These are phyloP conservation scores for Peronospora belbahrii DNA, from an alignment of 352 stramenopile species.

Conservation along the genomic window DNA sequence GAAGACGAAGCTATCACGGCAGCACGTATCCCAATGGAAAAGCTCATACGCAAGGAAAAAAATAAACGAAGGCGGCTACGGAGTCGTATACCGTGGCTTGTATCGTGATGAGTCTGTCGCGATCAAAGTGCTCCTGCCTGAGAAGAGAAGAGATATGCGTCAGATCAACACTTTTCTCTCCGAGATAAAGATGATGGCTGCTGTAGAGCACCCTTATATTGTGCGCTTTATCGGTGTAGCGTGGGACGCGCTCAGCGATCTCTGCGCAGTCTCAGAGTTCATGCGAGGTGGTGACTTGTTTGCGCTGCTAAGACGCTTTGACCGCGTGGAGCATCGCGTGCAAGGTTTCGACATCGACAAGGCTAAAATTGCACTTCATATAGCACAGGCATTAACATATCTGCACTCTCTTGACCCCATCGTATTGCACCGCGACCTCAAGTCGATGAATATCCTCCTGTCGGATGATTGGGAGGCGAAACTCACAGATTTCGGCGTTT, in stretches of 20 bases:
- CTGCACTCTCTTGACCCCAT: conserved; percentile 38
- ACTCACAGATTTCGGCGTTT: conserved; percentile 51
- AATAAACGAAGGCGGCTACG: conserved; percentile 40
- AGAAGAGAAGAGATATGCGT: conserved; percentile 32
- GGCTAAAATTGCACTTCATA: conserved; percentile 30
- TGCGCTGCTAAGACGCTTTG: conserved; percentile 27
- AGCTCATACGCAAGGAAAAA: conserved; percentile 30
- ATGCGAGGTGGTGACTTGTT: conserved; percentile 44
- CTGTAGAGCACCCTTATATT: conserved; percentile 47
- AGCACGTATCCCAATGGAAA: conserved; percentile 43
- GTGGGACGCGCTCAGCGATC: conserved; percentile 39
- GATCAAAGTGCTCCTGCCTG: conserved; percentile 41
- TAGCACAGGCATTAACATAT: conserved; percentile 42
- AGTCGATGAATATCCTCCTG: conserved; percentile 55
- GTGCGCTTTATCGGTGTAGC: conserved; percentile 51
- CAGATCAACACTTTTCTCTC: conserved; percentile 47
- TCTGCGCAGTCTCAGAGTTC: conserved; percentile 47
- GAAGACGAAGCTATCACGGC: conserved; percentile 26
- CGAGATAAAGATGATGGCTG: conserved; percentile 54
- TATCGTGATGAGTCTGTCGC: conserved; percentile 42
- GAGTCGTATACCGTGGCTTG: conserved; percentile 36
- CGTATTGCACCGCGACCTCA: conserved; percentile 47
- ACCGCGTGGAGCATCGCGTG: conserved; percentile 20
- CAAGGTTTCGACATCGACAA: conserved; percentile 38
- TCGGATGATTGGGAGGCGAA: conserved; percentile 28